Percentiles rank a stretch among this genome's conserved stretches.
These are phyloP conservation scores for Diaporthe velutina DNA, from an alignment of 2,329 filamentous ascomycete genomes.

Conservation along the genomic window DNA sequence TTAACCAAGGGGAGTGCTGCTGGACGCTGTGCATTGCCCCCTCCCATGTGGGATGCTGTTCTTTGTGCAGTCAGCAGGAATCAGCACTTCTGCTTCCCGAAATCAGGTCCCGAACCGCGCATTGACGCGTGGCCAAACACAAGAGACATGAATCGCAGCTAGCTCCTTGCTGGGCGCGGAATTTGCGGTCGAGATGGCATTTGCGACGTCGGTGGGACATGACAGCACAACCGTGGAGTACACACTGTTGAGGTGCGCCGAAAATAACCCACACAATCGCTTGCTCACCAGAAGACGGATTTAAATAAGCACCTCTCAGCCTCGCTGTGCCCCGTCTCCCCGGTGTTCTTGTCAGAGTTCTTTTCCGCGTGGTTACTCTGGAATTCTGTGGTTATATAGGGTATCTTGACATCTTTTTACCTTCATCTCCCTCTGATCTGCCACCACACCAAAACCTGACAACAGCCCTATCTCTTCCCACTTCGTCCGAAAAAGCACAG, in stretches of 20 bases:
- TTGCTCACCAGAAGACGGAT: not conserved
- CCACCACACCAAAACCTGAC: not conserved
- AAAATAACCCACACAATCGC: not conserved
- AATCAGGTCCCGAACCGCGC: not conserved
- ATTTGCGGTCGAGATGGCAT: not conserved
- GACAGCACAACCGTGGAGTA: not conserved
- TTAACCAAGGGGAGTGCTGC: no score
- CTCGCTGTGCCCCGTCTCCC: not conserved
- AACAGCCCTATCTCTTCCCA: not conserved
- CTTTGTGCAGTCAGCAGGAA: not conserved
- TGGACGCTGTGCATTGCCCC: not conserved
- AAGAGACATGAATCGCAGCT: not conserved
- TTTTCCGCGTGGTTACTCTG: not conserved
- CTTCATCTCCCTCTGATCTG: not conserved
- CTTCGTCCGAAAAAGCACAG: not conserved
- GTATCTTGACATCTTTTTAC: constrained; percentile 5
- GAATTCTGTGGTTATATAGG: not conserved
- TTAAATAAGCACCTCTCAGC: not conserved
- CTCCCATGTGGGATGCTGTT: not conserved
- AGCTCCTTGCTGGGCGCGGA: not conserved
- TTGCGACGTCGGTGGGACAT: not conserved
- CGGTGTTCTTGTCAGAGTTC: not conserved
- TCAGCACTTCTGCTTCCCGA: not conserved
- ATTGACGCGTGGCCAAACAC: not conserved
- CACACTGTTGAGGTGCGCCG: not conserved